Conservation (phyloP, 2,329 filamentous ascomycete species). For the Epichloe scottii region DNA sequence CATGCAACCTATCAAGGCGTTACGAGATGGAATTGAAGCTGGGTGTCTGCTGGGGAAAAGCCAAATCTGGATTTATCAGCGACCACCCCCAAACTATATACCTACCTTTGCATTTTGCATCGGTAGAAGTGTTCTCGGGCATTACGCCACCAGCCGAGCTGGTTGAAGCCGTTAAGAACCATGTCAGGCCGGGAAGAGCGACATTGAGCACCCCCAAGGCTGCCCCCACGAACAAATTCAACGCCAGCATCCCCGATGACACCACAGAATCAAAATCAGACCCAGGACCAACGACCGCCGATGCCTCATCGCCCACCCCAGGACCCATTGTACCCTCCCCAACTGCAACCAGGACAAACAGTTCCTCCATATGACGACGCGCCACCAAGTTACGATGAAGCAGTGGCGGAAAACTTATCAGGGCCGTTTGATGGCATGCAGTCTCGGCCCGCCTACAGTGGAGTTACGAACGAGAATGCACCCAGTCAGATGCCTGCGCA, state of each 20-base stretch:
- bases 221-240: conserved; percentile 24
- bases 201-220: conserved; percentile 21
- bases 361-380: conserved; percentile 53
- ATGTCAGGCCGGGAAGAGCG: conserved; percentile 25
- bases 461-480: conserved; percentile 48
- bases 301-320: conserved; percentile 18
- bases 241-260: conserved; percentile 10
- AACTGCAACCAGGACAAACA: conserved; percentile 32
- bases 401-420: conserved; percentile 62
- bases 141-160: conserved; percentile 70
- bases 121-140: conserved; percentile 72
- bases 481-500: conserved; percentile 36
- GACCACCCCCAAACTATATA: conserved; percentile 50
- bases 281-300: conserved; percentile 6
- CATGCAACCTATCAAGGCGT: conserved; percentile 71
- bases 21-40: conserved; percentile 79
- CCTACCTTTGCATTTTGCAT: conserved; percentile 63
- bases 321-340: conserved; percentile 47
- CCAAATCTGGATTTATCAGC: conserved; percentile 21
- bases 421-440: conserved; percentile 53
- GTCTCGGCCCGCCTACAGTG: conserved; percentile 55
- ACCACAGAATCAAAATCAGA: conserved; percentile 9
- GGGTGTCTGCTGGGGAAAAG: conserved; percentile 61
- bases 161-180: conserved; percentile 41
- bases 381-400: conserved; percentile 92